A percentile compares a stretch with the other conserved stretches of the same genome.
These are phyloP conservation scores for Colletotrichum magnum DNA, from an alignment of 2,329 filamentous ascomycete species.

Conservation along the genomic window DNA sequence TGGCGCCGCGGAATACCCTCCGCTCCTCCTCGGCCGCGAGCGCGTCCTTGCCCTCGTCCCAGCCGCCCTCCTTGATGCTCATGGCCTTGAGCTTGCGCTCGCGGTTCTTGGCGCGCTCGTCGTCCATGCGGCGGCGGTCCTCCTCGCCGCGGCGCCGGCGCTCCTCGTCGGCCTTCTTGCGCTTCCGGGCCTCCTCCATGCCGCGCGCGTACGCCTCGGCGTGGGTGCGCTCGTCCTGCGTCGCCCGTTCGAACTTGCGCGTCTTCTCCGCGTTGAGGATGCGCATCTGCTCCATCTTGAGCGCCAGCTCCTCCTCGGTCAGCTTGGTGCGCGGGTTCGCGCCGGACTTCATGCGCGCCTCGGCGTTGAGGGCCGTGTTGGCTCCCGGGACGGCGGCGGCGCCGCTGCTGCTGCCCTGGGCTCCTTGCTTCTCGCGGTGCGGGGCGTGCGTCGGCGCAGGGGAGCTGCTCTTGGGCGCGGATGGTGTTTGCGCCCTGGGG, in stretches of 20 bases:
- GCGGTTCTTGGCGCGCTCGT: slow-evolving; percentile 72
- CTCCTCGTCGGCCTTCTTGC: slow-evolving; percentile 67
- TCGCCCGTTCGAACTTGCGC: slow-evolving; percentile 71
- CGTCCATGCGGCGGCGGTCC: slow-evolving; percentile 66
- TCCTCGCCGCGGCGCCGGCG: slow-evolving; percentile 66
- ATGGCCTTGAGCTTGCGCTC: slow-evolving; percentile 74
- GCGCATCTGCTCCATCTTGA: slow-evolving; percentile 74
- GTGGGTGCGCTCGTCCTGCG: slow-evolving; percentile 70
- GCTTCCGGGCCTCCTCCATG: slow-evolving; percentile 68
- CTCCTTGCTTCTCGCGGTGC: slow-evolving; percentile 44
- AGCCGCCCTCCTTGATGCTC: slow-evolving; percentile 66
- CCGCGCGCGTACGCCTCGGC: slow-evolving; percentile 68
- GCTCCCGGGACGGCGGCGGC: slow-evolving; percentile 26
- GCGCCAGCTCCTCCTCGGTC: slow-evolving; percentile 70
- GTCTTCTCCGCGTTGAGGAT: slow-evolving; percentile 70
- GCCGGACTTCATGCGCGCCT: slow-evolving; percentile 65
- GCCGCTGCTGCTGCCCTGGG: slow-evolving; percentile 20
- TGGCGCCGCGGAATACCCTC: slow-evolving; percentile 58
- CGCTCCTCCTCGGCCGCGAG: slow-evolving; percentile 57
- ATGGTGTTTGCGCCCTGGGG: slow-evolving; percentile 17
- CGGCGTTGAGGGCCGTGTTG: slow-evolving; percentile 52
- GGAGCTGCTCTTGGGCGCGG: slow-evolving; percentile 19
- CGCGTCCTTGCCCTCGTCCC: slow-evolving; percentile 71
- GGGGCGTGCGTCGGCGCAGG: slow-evolving; percentile 40
- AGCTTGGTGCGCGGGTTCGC: slow-evolving; percentile 73